Evolutionary conservation across 2,329 filamentous ascomycete species (phyloP).

Genomic region (Diaporthe destruens): DNA sequence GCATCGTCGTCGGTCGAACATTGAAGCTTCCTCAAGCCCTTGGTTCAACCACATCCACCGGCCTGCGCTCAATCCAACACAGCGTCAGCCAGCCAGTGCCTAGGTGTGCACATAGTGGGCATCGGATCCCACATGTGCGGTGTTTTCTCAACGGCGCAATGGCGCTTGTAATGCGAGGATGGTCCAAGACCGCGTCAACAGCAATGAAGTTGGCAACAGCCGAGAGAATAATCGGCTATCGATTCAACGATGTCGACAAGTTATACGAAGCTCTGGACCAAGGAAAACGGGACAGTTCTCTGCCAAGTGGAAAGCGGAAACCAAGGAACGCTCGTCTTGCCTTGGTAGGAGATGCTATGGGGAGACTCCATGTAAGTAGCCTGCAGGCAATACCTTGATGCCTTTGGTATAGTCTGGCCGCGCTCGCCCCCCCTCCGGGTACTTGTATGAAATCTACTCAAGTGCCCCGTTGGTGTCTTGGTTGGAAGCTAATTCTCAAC

Average conservation of each 20-base stretch:
- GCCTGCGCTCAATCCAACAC: too few species aligned
- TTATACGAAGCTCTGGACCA: constrained; percentile 47
- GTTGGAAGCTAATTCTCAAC: not conserved
- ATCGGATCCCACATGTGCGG: not conserved
- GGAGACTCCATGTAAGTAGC: not conserved
- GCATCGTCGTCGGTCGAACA: not conserved
- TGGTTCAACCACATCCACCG: not conserved
- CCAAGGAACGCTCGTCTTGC: constrained; percentile 36
- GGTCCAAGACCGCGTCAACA: constrained; percentile 14
- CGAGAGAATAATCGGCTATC: constrained; percentile 40
- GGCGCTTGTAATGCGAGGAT: constrained; percentile 15
- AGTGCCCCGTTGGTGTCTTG: too few species aligned
- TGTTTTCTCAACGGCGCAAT: not conserved
- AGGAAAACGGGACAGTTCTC: not conserved
- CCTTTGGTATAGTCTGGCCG: not conserved
- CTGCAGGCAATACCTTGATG: not conserved
- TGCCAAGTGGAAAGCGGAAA: not conserved
- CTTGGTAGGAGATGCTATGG: constrained; percentile 26
- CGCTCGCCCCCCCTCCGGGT: too few species aligned
- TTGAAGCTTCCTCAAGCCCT: not conserved
- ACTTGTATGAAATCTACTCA: too few species aligned
- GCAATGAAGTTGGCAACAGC: constrained; percentile 35
- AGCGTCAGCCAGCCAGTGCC: too few species aligned
- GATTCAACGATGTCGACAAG: constrained; percentile 48
- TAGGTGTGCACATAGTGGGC: not conserved